These are phyloP conservation scores for Scleroderma citrinum DNA, from an alignment of 768 basidiomycete genomes.

Conservation along the genomic window DNA sequence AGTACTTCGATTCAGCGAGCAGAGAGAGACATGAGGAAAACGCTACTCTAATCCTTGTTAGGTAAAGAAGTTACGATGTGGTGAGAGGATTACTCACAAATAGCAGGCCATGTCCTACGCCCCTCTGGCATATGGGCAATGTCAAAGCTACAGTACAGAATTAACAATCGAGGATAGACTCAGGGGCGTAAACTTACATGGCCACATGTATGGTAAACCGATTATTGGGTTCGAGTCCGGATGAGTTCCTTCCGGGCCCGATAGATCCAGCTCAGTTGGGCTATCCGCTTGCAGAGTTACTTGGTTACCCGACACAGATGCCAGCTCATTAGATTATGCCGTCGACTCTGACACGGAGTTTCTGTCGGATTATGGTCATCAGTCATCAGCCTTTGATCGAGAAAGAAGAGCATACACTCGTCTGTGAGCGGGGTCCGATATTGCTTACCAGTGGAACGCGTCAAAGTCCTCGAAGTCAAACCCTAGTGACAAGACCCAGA, in stretches of 20 bases:
- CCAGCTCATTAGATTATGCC: constrained; percentile 50
- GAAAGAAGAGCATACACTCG: constrained; percentile 20
- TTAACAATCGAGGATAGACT: background rate
- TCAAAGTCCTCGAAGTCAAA: no score
- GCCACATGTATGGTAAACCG: constrained; percentile 30
- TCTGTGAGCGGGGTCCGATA: constrained; percentile 31
- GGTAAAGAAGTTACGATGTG: background rate
- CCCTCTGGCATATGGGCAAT: constrained; percentile 33
- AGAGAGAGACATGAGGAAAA: background rate
- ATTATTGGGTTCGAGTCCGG: constrained; percentile 27
- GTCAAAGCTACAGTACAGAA: constrained; percentile 23
- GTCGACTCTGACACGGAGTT: constrained; percentile 43
- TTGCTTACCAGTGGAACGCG: constrained; percentile 17
- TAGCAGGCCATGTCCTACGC: constrained; percentile 35
- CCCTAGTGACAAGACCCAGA: no score
- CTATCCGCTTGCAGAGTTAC: constrained; percentile 29
- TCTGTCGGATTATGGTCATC: constrained; percentile 18
- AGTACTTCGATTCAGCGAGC: background rate
- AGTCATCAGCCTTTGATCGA: background rate
- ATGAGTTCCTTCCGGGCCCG: constrained; percentile 32
- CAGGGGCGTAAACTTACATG: constrained; percentile 12
- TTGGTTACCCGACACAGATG: constrained; percentile 42
- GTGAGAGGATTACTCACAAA: constrained; percentile 23
- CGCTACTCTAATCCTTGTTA: constrained; percentile 20
- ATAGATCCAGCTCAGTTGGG: constrained; percentile 23